A percentile compares a stretch with the other conserved stretches of the same genome.
Conservation (phyloP, 139 green algal species). For the Tetradesmus lagerheimii region DNA sequence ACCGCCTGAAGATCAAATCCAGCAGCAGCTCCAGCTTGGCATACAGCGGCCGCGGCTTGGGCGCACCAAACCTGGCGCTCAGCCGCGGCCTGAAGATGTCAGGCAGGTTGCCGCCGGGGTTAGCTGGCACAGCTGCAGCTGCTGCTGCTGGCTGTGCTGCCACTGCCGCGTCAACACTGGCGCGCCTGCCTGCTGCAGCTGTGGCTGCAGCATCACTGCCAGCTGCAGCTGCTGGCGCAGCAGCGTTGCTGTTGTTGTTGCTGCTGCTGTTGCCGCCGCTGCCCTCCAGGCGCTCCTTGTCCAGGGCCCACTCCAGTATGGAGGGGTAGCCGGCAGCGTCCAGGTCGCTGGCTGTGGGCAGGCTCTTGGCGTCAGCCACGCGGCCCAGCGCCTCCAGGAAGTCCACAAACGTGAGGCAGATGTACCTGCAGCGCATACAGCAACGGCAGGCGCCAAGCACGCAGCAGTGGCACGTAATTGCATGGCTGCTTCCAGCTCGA, state of each 20-base stretch:
- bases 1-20: slow-evolving; percentile 76
- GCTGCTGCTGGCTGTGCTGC: not conserved
- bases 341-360: slow-evolving; percentile 68
- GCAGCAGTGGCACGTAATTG: not conserved
- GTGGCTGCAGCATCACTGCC: not conserved
- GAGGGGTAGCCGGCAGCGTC: slow-evolving; percentile 69
- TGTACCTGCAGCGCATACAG: slow-evolving; percentile 53
- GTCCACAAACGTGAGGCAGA: slow-evolving; percentile 76
- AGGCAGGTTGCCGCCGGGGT: not conserved
- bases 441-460: not conserved
- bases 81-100: slow-evolving; percentile 60
- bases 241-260: not conserved
- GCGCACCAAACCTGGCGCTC: slow-evolving; percentile 47
- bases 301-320: slow-evolving; percentile 75
- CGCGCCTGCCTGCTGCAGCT: slow-evolving; percentile 16
- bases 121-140: not conserved
- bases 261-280: slow-evolving; percentile 3
- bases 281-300: slow-evolving; percentile 71
- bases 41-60: slow-evolving; percentile 72
- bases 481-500: not conserved
- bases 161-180: not conserved
- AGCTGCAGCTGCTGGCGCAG: not conserved
- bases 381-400: slow-evolving; percentile 81
- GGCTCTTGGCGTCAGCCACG: slow-evolving; percentile 76
- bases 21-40: slow-evolving; percentile 82